phyloP scores from a whole-genome alignment of 257 asterid species.

The Solanum rostratum region DNA sequence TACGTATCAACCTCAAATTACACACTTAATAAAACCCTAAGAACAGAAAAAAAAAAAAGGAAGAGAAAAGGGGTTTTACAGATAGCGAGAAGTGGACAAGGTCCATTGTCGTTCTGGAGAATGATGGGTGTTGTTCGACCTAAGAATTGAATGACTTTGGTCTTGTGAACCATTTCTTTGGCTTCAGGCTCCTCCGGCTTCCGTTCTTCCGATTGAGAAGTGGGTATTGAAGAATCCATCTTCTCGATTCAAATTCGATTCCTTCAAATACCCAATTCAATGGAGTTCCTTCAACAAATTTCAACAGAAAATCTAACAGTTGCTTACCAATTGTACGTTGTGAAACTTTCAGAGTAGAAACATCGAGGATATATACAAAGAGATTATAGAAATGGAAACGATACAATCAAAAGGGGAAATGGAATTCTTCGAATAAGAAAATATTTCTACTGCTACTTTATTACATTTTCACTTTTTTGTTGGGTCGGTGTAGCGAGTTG shows the following conservation, averaged over 20 bases:
- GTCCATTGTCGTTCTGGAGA: constrained; percentile 95
- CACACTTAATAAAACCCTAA: constrained; percentile 14
- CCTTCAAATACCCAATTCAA: background rate
- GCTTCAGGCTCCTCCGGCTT: constrained; percentile 14
- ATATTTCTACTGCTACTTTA: background rate
- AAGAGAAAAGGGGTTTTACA: constrained; percentile 27
- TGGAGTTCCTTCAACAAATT: background rate
- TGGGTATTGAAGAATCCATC: background rate
- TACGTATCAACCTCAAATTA: background rate
- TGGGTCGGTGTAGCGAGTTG: background rate
- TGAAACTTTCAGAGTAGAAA: background rate
- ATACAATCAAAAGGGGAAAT: background rate
- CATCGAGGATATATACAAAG: background rate
- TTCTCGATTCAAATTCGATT: background rate
- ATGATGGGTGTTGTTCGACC: constrained; percentile 74
- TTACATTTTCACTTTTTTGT: background rate
- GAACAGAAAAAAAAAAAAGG: background rate
- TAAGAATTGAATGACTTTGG: constrained; percentile 66
- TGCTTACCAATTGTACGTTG: background rate
- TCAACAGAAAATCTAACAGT: background rate
- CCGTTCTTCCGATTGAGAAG: background rate
- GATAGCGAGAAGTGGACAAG: constrained; percentile 96
- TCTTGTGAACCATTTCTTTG: constrained; percentile 53
- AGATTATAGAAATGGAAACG: background rate
- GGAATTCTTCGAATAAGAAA: background rate